phyloP scores from a whole-genome alignment of 192 early-diverging fungal species.

The Coemansia sp. region DNA sequence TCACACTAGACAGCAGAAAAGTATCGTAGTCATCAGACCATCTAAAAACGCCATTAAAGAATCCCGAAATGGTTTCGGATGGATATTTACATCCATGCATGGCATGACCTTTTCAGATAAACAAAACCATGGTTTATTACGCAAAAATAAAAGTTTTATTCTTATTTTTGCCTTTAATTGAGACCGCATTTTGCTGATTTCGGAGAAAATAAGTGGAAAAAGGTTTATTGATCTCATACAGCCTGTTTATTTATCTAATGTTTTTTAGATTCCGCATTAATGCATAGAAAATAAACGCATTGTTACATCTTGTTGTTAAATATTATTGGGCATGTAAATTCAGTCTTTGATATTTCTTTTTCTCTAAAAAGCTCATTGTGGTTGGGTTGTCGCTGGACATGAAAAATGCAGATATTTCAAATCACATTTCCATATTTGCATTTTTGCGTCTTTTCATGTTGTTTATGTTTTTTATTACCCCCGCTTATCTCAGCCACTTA shows the following conservation, averaged over 20 bases:
- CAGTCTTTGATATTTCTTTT: neutral
- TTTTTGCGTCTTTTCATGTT: neutral
- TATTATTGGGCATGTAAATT: neutral
- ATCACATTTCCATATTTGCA: too few relatives aligned
- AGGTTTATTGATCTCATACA: neutral
- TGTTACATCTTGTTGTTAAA: neutral
- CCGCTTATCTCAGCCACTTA: constrained; percentile 1
- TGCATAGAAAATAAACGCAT: neutral
- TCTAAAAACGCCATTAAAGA: constrained; percentile 3
- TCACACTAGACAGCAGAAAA: neutral
- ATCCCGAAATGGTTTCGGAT: neutral
- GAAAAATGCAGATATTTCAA: too few relatives aligned
- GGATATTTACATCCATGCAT: constrained; percentile 8
- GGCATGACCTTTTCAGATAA: neutral
- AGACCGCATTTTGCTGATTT: neutral
- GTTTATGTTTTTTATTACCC: constrained; percentile 1
- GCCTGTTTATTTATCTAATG: neutral
- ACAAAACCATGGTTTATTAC: neutral
- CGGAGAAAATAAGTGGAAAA: neutral
- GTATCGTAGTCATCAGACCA: neutral
- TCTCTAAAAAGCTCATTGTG: too few relatives aligned
- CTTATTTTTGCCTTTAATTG: neutral
- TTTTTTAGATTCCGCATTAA: neutral
- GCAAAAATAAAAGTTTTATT: neutral
- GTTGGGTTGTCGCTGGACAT: too few relatives aligned